Evolutionary conservation across 2,329 filamentous ascomycete species (phyloP).

Genomic region (Penicillium decumbens): DNA sequence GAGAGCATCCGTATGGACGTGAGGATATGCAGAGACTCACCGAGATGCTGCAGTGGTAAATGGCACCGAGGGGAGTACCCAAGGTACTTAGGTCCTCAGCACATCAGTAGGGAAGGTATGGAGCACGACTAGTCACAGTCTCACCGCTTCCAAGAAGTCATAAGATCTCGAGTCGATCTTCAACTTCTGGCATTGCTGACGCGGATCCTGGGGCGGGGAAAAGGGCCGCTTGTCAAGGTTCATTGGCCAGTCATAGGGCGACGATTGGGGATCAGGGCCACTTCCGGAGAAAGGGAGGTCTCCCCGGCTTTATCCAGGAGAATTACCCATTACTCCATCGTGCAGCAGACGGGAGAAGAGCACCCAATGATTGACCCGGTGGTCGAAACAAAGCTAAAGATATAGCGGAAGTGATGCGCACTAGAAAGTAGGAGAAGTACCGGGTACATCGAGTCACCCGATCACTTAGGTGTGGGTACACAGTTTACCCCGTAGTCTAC

Average conservation of each 20-base stretch:
- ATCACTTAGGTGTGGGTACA: not conserved
- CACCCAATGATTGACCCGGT: conserved; percentile 3
- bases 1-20: not conserved
- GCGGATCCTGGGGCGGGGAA: not conserved
- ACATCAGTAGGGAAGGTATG: not conserved
- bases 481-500: not conserved
- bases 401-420: conserved; percentile 2
- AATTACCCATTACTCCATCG: conserved; percentile 3
- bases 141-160: not conserved
- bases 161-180: not conserved
- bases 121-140: not conserved
- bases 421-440: conserved; percentile 10
- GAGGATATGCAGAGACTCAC: not conserved
- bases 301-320: not conserved
- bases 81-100: not conserved
- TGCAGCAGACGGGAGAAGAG: conserved; percentile 2
- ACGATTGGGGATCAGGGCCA: conserved; percentile 4
- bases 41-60: not conserved
- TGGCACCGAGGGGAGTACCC: not conserved
- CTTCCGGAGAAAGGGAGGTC: not conserved
- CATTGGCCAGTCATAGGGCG: conserved; percentile 2
- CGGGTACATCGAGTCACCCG: conserved; percentile 12
- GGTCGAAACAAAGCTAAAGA: conserved; percentile 5
- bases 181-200: not conserved
- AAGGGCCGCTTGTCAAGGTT: not conserved